phyloP scores from a whole-genome alignment of 1,139 yeast genomes.

The Candida neerlandica region DNA sequence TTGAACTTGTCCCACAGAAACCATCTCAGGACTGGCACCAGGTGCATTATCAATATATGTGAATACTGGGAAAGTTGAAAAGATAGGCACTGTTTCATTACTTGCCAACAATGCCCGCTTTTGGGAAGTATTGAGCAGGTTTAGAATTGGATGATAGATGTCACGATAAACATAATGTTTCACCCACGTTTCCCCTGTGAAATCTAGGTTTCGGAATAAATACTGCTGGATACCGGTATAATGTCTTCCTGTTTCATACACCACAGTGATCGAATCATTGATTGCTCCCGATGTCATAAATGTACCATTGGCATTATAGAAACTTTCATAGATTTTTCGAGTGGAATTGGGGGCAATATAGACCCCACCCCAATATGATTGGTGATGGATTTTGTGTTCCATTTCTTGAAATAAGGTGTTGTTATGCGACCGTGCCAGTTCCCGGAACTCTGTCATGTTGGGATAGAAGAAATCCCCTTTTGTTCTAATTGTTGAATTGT shows the following conservation, averaged over 20 bases:
- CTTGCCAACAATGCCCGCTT: conserved; percentile 16
- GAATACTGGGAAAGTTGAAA: conserved; percentile 26
- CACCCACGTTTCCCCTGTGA: conserved; percentile 30
- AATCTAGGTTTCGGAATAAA: conserved; percentile 39
- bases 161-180: conserved; percentile 22
- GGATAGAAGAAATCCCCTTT: conserved; percentile 45
- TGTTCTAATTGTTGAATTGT: conserved; percentile 19
- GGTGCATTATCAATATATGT: conserved; percentile 26
- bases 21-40: conserved; percentile 22
- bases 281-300: conserved; percentile 17
- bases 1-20: conserved; percentile 40
- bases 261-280: conserved; percentile 30
- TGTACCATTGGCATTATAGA: conserved; percentile 26
- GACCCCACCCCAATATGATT: conserved; percentile 57
- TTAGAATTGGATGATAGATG: conserved; percentile 24
- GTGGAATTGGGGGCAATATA: conserved; percentile 52
- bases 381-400: conserved; percentile 43
- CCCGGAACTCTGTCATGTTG: conserved; percentile 28
- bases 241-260: conserved; percentile 60
- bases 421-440: conserved; percentile 31
- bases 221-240: conserved; percentile 42
- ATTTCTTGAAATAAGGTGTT: conserved; percentile 39
- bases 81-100: conserved; percentile 21
- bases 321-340: conserved; percentile 30
- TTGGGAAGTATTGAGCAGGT: conserved; percentile 17